Evolutionary conservation across 2,329 filamentous ascomycete species (phyloP).

Genomic region (Aspergillus alliaceus): DNA sequence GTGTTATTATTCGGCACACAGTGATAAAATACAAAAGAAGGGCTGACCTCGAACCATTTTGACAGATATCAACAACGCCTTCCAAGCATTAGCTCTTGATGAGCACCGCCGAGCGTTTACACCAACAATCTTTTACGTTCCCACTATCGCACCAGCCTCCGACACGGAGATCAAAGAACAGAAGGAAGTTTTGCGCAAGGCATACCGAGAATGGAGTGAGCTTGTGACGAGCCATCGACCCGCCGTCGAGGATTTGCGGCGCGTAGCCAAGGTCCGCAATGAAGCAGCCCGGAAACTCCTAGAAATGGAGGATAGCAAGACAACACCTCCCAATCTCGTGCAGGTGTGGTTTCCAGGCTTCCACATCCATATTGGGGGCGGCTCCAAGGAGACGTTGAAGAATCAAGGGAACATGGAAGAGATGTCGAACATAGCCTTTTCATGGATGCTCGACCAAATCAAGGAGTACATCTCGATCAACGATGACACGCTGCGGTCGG

Average conservation of each 20-base stretch:
- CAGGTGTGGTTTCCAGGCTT: slow-evolving; percentile 59
- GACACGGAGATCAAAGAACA: no score
- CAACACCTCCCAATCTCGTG: slow-evolving; percentile 36
- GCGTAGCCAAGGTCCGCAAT: no score
- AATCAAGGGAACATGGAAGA: slow-evolving; percentile 24
- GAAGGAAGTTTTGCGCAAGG: no score
- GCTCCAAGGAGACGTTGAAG: slow-evolving; percentile 33
- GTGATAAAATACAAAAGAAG: background rate
- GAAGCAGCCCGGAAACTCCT: no score
- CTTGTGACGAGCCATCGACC: no score
- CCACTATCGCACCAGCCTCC: no score
- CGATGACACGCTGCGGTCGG: no score
- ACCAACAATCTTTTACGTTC: slow-evolving; percentile 55
- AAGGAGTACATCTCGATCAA: slow-evolving; percentile 4
- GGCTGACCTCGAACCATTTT: no score
- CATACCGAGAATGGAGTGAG: no score
- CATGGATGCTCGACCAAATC: slow-evolving; percentile 26
- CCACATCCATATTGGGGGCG: slow-evolving; percentile 55
- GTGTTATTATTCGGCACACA: no score
- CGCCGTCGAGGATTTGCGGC: no score
- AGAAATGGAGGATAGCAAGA: background rate
- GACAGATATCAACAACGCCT: slow-evolving; percentile 36
- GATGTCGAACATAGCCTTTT: slow-evolving; percentile 22
- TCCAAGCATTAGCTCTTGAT: slow-evolving; percentile 41
- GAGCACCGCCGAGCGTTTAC: slow-evolving; percentile 47